Evolutionary conservation across 73 alveolate genomes (phyloP).

Genomic region (Blepharisma stoltei): DNA sequence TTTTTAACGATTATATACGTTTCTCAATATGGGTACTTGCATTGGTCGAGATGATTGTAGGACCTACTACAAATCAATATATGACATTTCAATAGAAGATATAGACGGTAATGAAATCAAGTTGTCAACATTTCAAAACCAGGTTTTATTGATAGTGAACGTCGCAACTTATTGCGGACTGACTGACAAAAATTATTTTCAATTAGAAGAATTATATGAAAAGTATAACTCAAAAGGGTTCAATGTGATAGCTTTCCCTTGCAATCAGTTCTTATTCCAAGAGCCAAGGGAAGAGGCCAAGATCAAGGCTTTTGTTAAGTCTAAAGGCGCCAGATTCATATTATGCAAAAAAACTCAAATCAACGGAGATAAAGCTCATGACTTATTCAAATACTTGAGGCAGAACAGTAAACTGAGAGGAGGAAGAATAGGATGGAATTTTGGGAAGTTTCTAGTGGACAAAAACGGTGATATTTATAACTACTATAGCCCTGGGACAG

Average conservation of each 20-base stretch:
- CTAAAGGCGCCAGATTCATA: constrained; percentile 53
- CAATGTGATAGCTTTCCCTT: constrained; percentile 63
- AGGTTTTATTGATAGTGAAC: constrained; percentile 44
- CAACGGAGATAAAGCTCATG: constrained; percentile 62
- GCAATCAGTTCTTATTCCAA: constrained; percentile 74
- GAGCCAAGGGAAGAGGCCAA: constrained; percentile 76
- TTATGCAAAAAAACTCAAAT: constrained; percentile 67
- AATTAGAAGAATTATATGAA: constrained; percentile 36
- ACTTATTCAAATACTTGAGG: constrained; percentile 46
- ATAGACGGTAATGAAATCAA: constrained; percentile 35
- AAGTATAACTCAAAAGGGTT: constrained; percentile 44
- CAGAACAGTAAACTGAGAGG: constrained; percentile 32
- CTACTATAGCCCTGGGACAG: constrained; percentile 33
- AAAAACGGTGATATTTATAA: constrained; percentile 33
- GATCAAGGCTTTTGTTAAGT: constrained; percentile 51
- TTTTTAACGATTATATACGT: too few species aligned
- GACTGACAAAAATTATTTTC: constrained; percentile 45
- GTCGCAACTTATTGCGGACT: constrained; percentile 67
- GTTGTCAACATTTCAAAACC: constrained; percentile 28
- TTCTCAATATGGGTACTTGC: background rate
- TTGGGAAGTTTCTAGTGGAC: constrained; percentile 50
- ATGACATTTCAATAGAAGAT: constrained; percentile 32
- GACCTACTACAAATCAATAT: constrained; percentile 31
- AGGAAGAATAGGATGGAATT: constrained; percentile 45
- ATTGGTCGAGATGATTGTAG: constrained; percentile 19